Evolutionary conservation across 2,329 filamentous ascomycete species (phyloP).

Genomic region (Paraconiothyrium brasiliense): DNA sequence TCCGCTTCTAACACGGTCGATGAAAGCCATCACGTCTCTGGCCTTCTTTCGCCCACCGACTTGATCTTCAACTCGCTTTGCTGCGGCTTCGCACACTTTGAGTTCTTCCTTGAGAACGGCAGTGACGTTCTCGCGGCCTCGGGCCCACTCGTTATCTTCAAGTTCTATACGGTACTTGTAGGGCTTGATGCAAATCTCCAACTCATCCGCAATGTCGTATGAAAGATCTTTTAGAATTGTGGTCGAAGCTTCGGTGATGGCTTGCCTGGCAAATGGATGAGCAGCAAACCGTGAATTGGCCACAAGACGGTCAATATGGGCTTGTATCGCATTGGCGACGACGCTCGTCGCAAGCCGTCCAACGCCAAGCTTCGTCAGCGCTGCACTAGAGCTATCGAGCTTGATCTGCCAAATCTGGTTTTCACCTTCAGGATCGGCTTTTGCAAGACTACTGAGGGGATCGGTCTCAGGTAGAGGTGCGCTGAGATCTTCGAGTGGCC

Average conservation of each 20-base stretch:
- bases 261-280: constrained; percentile 90
- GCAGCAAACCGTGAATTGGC: constrained; percentile 82
- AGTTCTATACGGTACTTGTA: constrained; percentile 99
- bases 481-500: constrained; percentile 85
- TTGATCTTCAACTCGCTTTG: constrained; percentile 76
- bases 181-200: constrained; percentile 98
- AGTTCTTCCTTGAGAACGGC: constrained; percentile 87
- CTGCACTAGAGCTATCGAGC: constrained; percentile 88
- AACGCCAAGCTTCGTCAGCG: constrained; percentile 92
- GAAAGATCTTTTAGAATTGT: constrained; percentile 92
- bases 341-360: constrained; percentile 92
- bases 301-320: constrained; percentile 81
- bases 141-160: constrained; percentile 86
- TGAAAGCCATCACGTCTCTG: constrained; percentile 87
- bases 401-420: constrained; percentile 93
- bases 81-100: constrained; percentile 80
- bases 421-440: constrained; percentile 74
- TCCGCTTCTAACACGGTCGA: constrained; percentile 88
- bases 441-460: constrained; percentile 79
- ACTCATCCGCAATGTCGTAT: constrained; percentile 96
- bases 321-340: constrained; percentile 86
- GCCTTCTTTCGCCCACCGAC: constrained; percentile 87
- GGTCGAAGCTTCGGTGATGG: constrained; percentile 90
- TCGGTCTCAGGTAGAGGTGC: constrained; percentile 73
- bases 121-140: constrained; percentile 83